These are phyloP conservation scores for Plantago major DNA, from an alignment of 257 asterid species.

Conservation along the genomic window DNA sequence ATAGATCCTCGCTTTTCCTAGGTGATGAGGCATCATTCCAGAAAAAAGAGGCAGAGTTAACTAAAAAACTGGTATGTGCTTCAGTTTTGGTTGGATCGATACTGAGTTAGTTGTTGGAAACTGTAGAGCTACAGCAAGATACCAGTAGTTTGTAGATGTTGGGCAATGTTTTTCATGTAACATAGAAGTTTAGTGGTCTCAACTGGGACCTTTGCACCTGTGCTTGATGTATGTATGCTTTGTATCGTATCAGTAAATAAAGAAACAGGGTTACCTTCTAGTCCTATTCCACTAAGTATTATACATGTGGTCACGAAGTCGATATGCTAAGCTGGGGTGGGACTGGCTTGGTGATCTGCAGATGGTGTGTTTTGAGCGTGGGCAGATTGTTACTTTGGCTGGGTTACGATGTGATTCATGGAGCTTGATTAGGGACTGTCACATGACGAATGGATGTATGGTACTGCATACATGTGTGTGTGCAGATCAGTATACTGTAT, in stretches of 20 bases:
- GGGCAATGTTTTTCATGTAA: not conserved
- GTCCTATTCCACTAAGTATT: not conserved
- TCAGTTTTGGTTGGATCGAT: slow-evolving; percentile 12
- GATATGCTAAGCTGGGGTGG: not conserved
- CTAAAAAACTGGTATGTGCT: slow-evolving; percentile 71
- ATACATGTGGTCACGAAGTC: not conserved
- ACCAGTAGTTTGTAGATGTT: not conserved
- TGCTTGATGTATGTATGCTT: not conserved
- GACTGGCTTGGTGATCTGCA: not conserved
- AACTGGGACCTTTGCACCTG: no score
- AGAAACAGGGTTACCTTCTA: not conserved
- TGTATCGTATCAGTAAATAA: not conserved
- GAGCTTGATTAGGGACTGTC: no score
- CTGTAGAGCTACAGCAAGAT: slow-evolving; percentile 2
- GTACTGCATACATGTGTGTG: no score
- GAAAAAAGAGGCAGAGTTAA: slow-evolving; percentile 86
- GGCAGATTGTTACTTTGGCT: no score
- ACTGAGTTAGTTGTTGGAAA: slow-evolving; percentile 1
- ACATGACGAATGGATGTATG: no score
- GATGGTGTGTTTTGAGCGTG: no score
- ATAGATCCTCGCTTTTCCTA: slow-evolving; percentile 65
- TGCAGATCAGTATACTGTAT: no score
- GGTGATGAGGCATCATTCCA: slow-evolving; percentile 92
- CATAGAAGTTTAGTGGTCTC: not conserved
- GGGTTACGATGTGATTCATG: no score